Evolutionary conservation across 768 basidiomycete genomes (phyloP).

Genomic region (Lanmaoa rubissima): DNA sequence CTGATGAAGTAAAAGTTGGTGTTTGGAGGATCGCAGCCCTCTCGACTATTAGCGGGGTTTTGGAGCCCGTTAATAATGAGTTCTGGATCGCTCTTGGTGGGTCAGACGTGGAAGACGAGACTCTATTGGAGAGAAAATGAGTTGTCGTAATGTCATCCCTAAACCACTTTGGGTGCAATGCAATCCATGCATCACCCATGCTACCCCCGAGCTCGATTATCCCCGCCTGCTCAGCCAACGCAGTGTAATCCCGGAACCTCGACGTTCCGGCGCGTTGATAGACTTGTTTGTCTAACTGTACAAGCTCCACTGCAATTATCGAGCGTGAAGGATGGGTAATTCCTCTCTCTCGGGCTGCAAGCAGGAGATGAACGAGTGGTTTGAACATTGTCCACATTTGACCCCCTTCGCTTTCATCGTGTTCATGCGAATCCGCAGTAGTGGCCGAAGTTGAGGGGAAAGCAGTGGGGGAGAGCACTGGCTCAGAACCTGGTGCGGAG

Average conservation of each 20-base stretch:
- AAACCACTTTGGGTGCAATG: constrained; percentile 28
- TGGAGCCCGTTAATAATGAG: constrained; percentile 9
- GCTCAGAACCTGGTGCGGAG: not conserved
- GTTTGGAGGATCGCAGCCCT: not conserved
- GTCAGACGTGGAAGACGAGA: constrained; percentile 14
- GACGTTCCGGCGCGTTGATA: constrained; percentile 29
- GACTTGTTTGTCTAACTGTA: constrained; percentile 23
- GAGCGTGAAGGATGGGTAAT: constrained; percentile 38
- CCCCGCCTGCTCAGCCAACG: constrained; percentile 27
- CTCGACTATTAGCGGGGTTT: constrained; percentile 6
- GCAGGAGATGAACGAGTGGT: constrained; percentile 24
- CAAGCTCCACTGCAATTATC: constrained; percentile 35
- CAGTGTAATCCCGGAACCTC: constrained; percentile 27
- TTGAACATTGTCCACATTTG: constrained; percentile 30
- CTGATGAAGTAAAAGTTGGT: not conserved
- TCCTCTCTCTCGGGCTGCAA: constrained; percentile 30
- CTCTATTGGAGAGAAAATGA: not conserved
- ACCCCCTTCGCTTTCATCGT: constrained; percentile 7
- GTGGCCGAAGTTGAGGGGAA: constrained; percentile 5
- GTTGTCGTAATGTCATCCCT: not conserved
- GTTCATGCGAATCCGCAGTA: not conserved
- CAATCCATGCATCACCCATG: constrained; percentile 24
- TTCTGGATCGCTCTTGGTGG: constrained; percentile 6
- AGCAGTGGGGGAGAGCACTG: constrained; percentile 1
- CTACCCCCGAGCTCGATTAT: constrained; percentile 25